phyloP scores from a whole-genome alignment of 2,329 filamentous ascomycete genomes.

The Beauveria brongniartii region DNA sequence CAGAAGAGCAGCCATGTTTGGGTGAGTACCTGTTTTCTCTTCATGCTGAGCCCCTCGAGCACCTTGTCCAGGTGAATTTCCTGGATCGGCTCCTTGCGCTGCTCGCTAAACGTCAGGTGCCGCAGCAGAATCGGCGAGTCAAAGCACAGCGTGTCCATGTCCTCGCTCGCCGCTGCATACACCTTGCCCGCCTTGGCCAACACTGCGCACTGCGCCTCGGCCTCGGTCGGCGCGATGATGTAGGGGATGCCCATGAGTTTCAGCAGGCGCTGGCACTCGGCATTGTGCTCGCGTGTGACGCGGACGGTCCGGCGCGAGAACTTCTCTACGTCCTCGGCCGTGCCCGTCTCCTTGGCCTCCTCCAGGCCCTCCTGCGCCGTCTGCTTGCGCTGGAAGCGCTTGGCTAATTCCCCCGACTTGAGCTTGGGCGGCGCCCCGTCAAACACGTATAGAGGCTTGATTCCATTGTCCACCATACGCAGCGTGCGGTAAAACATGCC shows the following conservation, averaged over 20 bases:
- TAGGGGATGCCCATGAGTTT: slow-evolving; percentile 95
- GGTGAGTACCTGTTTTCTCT: slow-evolving; percentile 57
- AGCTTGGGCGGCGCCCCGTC: slow-evolving; percentile 94
- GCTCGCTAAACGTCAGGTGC: slow-evolving; percentile 94
- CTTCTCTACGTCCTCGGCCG: slow-evolving; percentile 94
- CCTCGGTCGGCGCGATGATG: slow-evolving; percentile 91
- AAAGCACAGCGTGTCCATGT: slow-evolving; percentile 98
- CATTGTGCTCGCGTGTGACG: slow-evolving; percentile 94
- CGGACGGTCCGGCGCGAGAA: slow-evolving; percentile 89
- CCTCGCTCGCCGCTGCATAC: slow-evolving; percentile 91
- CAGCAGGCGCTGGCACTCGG: slow-evolving; percentile 82
- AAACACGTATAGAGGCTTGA: slow-evolving; percentile 97
- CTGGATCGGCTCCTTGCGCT: slow-evolving; percentile 94
- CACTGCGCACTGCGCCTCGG: slow-evolving; percentile 91
- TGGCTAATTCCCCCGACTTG: slow-evolving; percentile 93
- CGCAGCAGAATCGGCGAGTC: slow-evolving; percentile 83
- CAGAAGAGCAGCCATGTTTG: background rate
- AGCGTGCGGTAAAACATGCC: slow-evolving; percentile 99
- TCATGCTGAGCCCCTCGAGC: slow-evolving; percentile 81
- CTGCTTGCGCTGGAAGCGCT: slow-evolving; percentile 89
- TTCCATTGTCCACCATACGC: slow-evolving; percentile 96
- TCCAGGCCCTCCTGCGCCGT: slow-evolving; percentile 85
- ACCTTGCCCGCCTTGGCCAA: slow-evolving; percentile 89
- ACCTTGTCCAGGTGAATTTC: slow-evolving; percentile 87
- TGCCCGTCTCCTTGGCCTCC: slow-evolving; percentile 95